phyloP scores from a whole-genome alignment of 768 basidiomycete genomes.

The Calvatia gigantea region DNA sequence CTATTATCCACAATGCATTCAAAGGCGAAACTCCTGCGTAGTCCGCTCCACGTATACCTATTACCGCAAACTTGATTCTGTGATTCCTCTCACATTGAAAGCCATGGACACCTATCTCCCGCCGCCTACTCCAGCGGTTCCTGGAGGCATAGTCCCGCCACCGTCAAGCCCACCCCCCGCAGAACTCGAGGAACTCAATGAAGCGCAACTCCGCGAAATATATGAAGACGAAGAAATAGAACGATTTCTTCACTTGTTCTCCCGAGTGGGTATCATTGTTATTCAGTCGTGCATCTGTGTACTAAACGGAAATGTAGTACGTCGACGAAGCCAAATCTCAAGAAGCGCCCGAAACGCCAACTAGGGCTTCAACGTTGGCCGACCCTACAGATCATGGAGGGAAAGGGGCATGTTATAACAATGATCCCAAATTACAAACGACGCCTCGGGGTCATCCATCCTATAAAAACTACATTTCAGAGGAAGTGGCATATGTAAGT shows the following conservation, averaged over 20 bases:
- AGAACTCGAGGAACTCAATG: conserved; percentile 34
- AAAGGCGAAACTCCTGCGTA: too few relatives aligned
- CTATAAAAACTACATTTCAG: conserved; percentile 17
- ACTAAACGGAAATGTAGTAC: conserved; percentile 33
- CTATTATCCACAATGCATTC: too few relatives aligned
- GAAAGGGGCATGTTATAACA: conserved; percentile 11
- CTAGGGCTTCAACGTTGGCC: neutral
- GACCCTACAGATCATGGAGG: conserved; percentile 14
- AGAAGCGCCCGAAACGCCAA: conserved; percentile 16
- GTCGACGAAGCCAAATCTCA: conserved; percentile 51
- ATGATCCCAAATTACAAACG: neutral
- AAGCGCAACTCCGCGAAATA: conserved; percentile 50
- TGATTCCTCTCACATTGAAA: neutral
- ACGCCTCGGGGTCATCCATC: neutral
- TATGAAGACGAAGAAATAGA: conserved; percentile 66
- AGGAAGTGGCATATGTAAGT: conserved; percentile 26
- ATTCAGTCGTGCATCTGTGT: neutral
- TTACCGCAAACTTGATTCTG: too few relatives aligned
- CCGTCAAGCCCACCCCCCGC: neutral
- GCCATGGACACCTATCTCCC: neutral
- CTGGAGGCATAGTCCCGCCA: conserved; percentile 4
- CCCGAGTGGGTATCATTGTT: conserved; percentile 40
- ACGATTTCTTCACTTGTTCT: conserved; percentile 58
- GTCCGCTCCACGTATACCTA: too few relatives aligned
- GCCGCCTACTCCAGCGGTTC: neutral